Conservation (phyloP, 352 stramenopile genomes). For the Pythium diclinum region DNA sequence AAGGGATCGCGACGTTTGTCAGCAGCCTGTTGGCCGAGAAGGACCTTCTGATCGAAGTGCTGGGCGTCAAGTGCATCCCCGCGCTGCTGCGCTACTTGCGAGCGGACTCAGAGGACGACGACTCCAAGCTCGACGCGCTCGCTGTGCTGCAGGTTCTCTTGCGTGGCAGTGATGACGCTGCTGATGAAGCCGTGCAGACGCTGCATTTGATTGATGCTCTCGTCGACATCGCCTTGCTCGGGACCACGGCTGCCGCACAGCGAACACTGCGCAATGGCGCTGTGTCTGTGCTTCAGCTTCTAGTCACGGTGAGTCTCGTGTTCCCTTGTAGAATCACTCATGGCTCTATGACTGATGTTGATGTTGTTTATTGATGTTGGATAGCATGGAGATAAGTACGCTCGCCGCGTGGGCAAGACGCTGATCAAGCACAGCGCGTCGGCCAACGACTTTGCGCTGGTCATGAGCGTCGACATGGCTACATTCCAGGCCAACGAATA, state of each 20-base stretch:
- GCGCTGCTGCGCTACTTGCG: conserved; percentile 41
- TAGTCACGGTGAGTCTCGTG: conserved; percentile 21
- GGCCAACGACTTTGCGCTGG: conserved; percentile 22
- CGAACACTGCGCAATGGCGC: conserved; percentile 10
- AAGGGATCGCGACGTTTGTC: conserved; percentile 41
- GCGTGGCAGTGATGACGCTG: conserved; percentile 19
- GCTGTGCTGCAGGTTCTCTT: conserved; percentile 35
- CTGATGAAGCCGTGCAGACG: conserved; percentile 41
- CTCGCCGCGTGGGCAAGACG: conserved; percentile 35
- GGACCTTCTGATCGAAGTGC: conserved; percentile 47
- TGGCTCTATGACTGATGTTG: not conserved
- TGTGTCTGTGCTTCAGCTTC: conserved; percentile 30
- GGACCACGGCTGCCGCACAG: not conserved
- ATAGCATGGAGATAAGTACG: conserved; percentile 25
- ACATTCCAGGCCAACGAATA: conserved; percentile 15
- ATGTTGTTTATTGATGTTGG: not conserved
- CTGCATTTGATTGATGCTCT: conserved; percentile 54
- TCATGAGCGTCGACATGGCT: conserved; percentile 33
- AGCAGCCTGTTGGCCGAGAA: conserved; percentile 38
- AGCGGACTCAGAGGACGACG: conserved; percentile 36
- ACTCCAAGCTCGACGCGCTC: conserved; percentile 43
- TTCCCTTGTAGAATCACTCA: not conserved
- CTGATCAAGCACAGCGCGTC: conserved; percentile 28
- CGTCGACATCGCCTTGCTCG: conserved; percentile 21
- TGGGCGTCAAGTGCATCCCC: conserved; percentile 46